Conservation (phyloP, 176 grass and related monocot species). For the Phoenix roebelenii region DNA sequence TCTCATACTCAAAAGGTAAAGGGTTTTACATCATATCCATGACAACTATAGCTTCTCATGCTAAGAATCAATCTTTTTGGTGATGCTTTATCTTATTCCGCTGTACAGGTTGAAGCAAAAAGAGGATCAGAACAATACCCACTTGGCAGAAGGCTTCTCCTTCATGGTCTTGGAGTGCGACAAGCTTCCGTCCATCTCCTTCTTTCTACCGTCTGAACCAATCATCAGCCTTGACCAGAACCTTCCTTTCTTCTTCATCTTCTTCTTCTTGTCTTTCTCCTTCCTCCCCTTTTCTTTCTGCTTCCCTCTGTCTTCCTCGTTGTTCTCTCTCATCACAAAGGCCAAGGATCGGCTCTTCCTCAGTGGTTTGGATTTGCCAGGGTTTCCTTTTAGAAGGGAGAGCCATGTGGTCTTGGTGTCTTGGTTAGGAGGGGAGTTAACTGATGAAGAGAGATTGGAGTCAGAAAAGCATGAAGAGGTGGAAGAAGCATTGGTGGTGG, state of each 20-base stretch:
- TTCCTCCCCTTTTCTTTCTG: not conserved
- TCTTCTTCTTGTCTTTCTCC: not conserved
- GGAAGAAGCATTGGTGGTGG: not conserved
- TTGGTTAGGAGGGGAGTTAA: not conserved
- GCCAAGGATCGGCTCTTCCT: constrained; percentile 9
- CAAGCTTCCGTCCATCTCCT: not conserved
- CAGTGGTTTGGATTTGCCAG: not conserved
- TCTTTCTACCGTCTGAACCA: not conserved
- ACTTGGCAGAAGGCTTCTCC: not conserved
- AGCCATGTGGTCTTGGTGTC: too few relatives aligned
- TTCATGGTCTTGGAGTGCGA: constrained; percentile 6
- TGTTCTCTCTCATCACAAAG: not conserved
- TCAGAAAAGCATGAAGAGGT: not conserved
- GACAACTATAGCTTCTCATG: too few relatives aligned
- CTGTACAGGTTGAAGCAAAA: too few relatives aligned
- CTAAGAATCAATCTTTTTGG: too few relatives aligned
- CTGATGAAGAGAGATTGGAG: not conserved
- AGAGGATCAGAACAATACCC: not conserved
- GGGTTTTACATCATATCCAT: too few relatives aligned
- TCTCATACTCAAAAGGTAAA: too few relatives aligned
- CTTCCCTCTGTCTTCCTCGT: not conserved
- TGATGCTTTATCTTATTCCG: too few relatives aligned
- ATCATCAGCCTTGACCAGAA: constrained; percentile 5
- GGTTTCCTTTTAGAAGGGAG: not conserved
- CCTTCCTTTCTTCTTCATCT: constrained; percentile 5